These are phyloP conservation scores for Colletotrichum cordylinicola DNA, from an alignment of 2,329 filamentous ascomycete genomes.

Conservation along the genomic window DNA sequence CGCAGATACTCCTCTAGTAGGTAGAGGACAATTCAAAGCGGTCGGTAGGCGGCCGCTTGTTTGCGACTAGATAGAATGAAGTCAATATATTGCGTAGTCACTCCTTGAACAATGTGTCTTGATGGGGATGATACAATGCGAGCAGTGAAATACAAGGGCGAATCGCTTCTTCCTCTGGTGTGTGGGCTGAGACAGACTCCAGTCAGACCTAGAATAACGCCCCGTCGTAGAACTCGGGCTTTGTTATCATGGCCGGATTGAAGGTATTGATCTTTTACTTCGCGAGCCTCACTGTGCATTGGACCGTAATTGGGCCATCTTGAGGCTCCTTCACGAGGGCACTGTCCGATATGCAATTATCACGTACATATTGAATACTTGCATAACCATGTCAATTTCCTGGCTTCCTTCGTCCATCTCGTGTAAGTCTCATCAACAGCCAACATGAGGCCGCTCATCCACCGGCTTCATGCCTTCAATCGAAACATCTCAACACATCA, in stretches of 20 bases:
- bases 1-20: conserved; percentile 15
- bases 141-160: no score
- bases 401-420: not conserved
- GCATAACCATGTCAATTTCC: not conserved
- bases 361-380: not conserved
- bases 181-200: no score
- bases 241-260: not conserved
- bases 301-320: not conserved
- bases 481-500: conserved; percentile 1
- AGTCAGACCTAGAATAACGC: not conserved
- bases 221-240: not conserved
- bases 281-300: not conserved
- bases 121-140: not conserved
- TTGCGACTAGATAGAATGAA: conserved; percentile 22
- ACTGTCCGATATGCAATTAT: not conserved
- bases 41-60: conserved; percentile 18
- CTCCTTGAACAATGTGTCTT: not conserved
- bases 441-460: not conserved
- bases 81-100: conserved; percentile 17
- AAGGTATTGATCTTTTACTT: not conserved
- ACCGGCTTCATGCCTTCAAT: not conserved
- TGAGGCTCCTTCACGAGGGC: not conserved
- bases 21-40: conserved; percentile 17
- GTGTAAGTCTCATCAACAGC: conserved; percentile 2
- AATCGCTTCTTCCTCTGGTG: no score